phyloP scores from a whole-genome alignment of 2,329 filamentous ascomycete genomes.

The Trichoderma hamatum region DNA sequence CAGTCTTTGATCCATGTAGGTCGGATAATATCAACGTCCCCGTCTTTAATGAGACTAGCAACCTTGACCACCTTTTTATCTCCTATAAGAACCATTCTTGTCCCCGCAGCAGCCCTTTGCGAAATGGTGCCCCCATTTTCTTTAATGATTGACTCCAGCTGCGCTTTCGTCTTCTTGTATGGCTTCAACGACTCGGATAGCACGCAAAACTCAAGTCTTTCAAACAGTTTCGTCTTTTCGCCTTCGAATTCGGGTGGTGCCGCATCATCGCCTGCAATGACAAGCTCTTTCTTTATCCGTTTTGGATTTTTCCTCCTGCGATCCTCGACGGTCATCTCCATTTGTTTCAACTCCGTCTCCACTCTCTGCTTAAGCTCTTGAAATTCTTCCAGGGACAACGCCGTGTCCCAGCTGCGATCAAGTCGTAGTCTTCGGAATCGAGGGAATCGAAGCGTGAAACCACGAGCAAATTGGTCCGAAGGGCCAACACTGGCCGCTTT shows the following conservation, averaged over 20 bases:
- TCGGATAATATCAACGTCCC: conserved; percentile 71
- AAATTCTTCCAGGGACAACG: conserved; percentile 79
- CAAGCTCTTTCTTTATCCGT: conserved; percentile 68
- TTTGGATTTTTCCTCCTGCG: conserved; percentile 58
- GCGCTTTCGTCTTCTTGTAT: conserved; percentile 72
- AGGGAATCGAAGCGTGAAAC: conserved; percentile 84
- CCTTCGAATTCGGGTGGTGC: conserved; percentile 52
- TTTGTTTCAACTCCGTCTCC: conserved; percentile 72
- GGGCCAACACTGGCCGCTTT: conserved; percentile 80
- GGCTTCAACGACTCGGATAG: conserved; percentile 75
- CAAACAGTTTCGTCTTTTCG: conserved; percentile 67
- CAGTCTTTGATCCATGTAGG: conserved; percentile 86
- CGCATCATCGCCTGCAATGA: conserved; percentile 70
- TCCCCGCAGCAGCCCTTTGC: conserved; percentile 67
- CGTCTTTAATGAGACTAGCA: conserved; percentile 76
- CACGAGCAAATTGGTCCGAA: conserved; percentile 77
- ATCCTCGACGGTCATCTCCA: conserved; percentile 77
- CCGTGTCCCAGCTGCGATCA: conserved; percentile 84
- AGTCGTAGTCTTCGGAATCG: conserved; percentile 79
- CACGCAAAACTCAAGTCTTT: conserved; percentile 78
- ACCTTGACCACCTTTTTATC: conserved; percentile 83
- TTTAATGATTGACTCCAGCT: conserved; percentile 81
- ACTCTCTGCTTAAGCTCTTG: conserved; percentile 67
- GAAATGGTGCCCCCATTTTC: conserved; percentile 78
- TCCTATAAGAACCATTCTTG: conserved; percentile 71